phyloP scores from a whole-genome alignment of 192 early-diverging fungal genomes.

The Podila horticola region DNA sequence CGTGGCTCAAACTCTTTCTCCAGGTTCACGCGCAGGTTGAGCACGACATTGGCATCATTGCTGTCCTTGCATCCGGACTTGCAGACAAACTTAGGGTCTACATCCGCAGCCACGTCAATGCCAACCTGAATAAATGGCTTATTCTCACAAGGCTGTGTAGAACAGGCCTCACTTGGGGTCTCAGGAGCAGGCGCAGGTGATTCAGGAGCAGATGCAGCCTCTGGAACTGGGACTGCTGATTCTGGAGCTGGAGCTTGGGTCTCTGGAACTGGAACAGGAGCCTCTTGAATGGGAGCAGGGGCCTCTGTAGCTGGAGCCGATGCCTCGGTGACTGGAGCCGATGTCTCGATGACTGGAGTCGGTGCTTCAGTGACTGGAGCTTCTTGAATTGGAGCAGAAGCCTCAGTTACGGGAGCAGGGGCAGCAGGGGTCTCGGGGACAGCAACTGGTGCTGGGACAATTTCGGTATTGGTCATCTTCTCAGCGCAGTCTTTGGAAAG shows the following conservation, averaged over 20 bases:
- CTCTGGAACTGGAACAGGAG: conserved; percentile 8
- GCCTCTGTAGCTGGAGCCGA: not conserved
- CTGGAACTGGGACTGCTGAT: not conserved
- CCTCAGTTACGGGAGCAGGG: not conserved
- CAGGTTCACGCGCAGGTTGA: conserved; percentile 23
- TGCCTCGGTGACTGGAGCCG: conserved; percentile 5
- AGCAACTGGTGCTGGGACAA: not conserved
- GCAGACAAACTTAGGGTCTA: conserved; percentile 35
- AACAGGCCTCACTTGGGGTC: not conserved
- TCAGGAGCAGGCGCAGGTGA: not conserved
- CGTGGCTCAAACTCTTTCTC: conserved; percentile 16
- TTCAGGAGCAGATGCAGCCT: not conserved
- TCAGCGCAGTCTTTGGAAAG: conserved; percentile 2
- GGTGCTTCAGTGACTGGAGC: not conserved
- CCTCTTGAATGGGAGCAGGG: not conserved
- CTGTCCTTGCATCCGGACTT: conserved; percentile 41
- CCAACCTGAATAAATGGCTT: not conserved
- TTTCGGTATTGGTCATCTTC: conserved; percentile 8
- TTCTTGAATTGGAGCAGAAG: not conserved
- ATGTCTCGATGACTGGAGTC: not conserved
- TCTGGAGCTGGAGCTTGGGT: not conserved
- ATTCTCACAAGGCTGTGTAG: not conserved
- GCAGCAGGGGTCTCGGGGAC: not conserved
- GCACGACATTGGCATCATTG: conserved; percentile 19
- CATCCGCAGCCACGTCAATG: conserved; percentile 8